Base-by-base conservation (phyloP, 2,329 filamentous ascomycete genomes). In the Aspergillus hiratsukae region DNA sequence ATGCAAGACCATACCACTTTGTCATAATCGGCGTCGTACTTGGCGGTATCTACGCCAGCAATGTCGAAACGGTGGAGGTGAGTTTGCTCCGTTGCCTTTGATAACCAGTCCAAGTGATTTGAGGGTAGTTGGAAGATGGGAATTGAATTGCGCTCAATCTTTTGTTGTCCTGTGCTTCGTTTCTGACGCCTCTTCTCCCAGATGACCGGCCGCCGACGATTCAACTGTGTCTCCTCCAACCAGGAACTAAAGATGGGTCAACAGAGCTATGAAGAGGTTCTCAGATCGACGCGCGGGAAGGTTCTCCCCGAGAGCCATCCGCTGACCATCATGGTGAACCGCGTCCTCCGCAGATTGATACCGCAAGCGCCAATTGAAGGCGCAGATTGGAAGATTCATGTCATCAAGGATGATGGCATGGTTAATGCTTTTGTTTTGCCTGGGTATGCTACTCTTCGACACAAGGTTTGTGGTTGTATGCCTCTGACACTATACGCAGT, bases 371-470 rank as follows among this genome's bases (percentile, higher is more conserved):
- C 76, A 8, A 63, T 80, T 35, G 69, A 76, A 19, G 74, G 75
- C 46, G 71, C 63, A 37, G 63, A 68, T 50, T 87, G 84, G 84
- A 81, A 81, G 59, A 78, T 86, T 0, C 76, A 83, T 69, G 83
- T 87, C 21, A 85, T 87, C 51, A 73, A 85, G 6, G 71, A 74
- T 52, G 63, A 68, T 58, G 37, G 48, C n/a, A 67, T 62, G 69
- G 72, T 75, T 63, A 87, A 87, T 66, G 84, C 84, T 1, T 87
- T 87, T 69, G 84, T 87, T 1, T 76, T 86, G 54, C 84, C 84
- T 4, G 84, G 80, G 77, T 79, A 70, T 29, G 72, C 62, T 37
- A 11, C n/a, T 28, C 7, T 21, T 19, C 9, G 14, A 14, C 3
- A 46, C 21, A 14, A 25, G 6, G 29, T 27, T 31, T 23, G 4